These are phyloP conservation scores for Dysphania ambrosioides DNA, from an alignment of 148 eudicot genomes.

Conservation along the genomic window DNA sequence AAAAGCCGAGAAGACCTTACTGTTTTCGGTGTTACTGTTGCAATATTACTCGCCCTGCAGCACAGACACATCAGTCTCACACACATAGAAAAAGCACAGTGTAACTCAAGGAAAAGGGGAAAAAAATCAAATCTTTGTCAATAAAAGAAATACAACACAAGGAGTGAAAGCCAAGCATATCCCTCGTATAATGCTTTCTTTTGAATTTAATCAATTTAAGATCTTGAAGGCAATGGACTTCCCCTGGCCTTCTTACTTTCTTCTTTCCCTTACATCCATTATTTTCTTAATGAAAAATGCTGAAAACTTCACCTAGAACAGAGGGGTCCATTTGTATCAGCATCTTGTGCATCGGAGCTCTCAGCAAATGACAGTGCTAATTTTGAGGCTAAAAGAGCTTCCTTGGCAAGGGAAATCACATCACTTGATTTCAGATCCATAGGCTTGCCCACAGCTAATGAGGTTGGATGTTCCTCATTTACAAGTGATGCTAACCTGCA, in stretches of 20 bases:
- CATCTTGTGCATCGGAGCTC: conserved; percentile 33
- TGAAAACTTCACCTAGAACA: conserved; percentile 42
- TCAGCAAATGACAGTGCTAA: conserved; percentile 57
- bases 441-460: conserved; percentile 26
- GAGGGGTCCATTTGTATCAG: conserved; percentile 36
- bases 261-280: not conserved
- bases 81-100: not conserved
- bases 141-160: not conserved
- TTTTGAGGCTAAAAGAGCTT: conserved; percentile 85
- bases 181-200: not conserved
- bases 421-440: conserved; percentile 37
- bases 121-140: not conserved
- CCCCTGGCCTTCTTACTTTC: not conserved
- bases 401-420: conserved; percentile 65
- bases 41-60: conserved; percentile 37
- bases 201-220: not conserved
- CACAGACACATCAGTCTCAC: conserved; percentile 19
- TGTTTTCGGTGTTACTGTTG: conserved; percentile 37
- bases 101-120: not conserved
- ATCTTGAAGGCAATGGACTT: not conserved
- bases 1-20: conserved; percentile 76
- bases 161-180: not conserved
- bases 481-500: conserved; percentile 52
- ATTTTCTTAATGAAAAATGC: conserved; percentile 1
- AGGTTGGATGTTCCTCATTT: conserved; percentile 32